Evolutionary conservation across 108 stramenopile species (phyloP).

Genomic region (Nitzschia inconspicua): DNA sequence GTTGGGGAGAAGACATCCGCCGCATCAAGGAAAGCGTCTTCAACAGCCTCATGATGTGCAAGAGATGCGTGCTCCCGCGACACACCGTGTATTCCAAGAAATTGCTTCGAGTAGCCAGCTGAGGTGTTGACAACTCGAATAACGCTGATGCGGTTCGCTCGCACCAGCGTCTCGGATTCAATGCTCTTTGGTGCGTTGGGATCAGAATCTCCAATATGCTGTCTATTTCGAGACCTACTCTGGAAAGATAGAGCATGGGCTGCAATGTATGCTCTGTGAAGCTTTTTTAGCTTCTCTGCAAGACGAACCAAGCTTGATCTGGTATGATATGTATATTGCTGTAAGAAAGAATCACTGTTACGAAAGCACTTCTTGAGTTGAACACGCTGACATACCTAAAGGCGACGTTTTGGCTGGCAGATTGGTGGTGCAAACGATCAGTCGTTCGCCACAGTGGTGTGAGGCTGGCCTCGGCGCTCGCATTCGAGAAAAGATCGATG

Average conservation of each 20-base stretch:
- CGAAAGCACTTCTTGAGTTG: background rate
- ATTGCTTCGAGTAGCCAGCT: constrained; percentile 75
- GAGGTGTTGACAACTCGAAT: constrained; percentile 79
- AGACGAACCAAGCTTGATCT: constrained; percentile 50
- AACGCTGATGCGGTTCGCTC: constrained; percentile 67
- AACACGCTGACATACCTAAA: constrained; percentile 56
- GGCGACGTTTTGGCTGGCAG: constrained; percentile 81
- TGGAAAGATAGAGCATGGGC: constrained; percentile 77
- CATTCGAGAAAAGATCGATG: constrained; percentile 65
- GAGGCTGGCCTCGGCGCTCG: constrained; percentile 78
- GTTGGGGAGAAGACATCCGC: constrained; percentile 86
- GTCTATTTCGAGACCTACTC: constrained; percentile 16
- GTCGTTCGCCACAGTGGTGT: constrained; percentile 84
- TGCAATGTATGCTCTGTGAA: constrained; percentile 82
- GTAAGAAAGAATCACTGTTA: background rate
- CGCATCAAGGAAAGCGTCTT: constrained; percentile 82
- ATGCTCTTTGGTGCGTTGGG: background rate
- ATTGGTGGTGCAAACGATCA: constrained; percentile 77
- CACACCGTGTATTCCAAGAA: constrained; percentile 70
- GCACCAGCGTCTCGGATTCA: constrained; percentile 47
- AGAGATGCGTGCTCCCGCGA: constrained; percentile 42
- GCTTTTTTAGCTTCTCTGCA: constrained; percentile 79
- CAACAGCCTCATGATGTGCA: constrained; percentile 80
- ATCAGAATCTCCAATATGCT: constrained; percentile 12
- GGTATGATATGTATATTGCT: background rate